Evolutionary conservation across 2,329 filamentous ascomycete genomes (phyloP), one percentile per base, ranked within the genome.

Genomic region (Venturia asperata): DNA sequence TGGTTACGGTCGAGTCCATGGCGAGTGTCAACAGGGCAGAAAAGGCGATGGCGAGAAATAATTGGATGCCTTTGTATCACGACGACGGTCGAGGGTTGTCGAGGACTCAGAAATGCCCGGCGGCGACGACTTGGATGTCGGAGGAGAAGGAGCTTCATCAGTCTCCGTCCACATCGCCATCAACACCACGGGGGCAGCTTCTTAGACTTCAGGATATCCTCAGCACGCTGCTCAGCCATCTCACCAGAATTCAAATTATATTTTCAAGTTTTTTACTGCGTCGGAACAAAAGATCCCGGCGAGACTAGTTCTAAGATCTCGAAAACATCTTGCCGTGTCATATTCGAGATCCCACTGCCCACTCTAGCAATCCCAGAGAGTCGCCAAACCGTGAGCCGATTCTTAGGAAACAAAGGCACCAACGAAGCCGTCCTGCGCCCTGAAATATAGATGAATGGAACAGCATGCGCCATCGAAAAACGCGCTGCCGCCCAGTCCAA

Each of bases 1-100:
- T 80, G 11, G 84, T 86, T 62, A 88, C 81, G 41, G 61, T 61
- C 17, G 65, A 34, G 27, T 39, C 52, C 52, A 58, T 58, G 52
- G 52, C 52, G 52, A 15, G 52, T 15, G 52, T 58, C 27, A 58
- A 58, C 37, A 58, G 52, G 52, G 52, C 47, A 27, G 47, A 52
- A 37, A n/a, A n/a, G 19, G 52, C n/a, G 52, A 37, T 58, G 27
- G 11, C 49, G 11, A 1, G 49, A 34, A 55, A 47, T 47, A 21
- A 63, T 15, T 41, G 11, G 39, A 4, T 11, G 39, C 4, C 39
- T 41, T 41, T 41, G 39, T 41, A 41, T 41, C 39, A 41, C 39
- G 39, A 41, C 10, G 39, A 21, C 7, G 3, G 45, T 49, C 49
- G 49, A 34, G 49, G 27, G 24, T 13, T 56, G 45, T 49, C 45